Evolutionary conservation across 202 grass and related monocot genomes (phyloP), one percentile per base, ranked within the genome.

Genomic region (Brachypodium distachyon): DNA sequence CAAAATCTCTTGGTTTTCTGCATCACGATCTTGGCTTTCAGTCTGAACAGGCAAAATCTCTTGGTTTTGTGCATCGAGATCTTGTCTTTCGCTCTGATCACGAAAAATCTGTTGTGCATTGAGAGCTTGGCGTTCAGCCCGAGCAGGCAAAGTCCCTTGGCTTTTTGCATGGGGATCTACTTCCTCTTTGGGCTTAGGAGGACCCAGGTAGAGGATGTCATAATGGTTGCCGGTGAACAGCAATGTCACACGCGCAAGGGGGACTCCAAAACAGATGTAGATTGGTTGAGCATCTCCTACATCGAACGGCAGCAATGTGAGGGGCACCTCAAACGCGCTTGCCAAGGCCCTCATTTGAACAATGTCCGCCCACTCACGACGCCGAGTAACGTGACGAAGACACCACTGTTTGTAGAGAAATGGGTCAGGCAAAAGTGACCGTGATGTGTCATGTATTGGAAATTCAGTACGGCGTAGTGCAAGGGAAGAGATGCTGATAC

Each of bases 151-250:
- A n/a, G n/a, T n/a, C n/a, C n/a, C n/a, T n/a, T n/a, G n/a, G n/a
- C n/a, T n/a, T n/a, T n/a, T n/a, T n/a, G n/a, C n/a, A n/a, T n/a
- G n/a, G n/a, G n/a, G n/a, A n/a, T n/a, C n/a, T n/a, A n/a, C n/a
- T n/a, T n/a, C n/a, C n/a, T n/a, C n/a, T n/a, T n/a, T n/a, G n/a
- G n/a, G n/a, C n/a, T n/a, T n/a, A n/a, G n/a, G n/a, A n/a, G n/a
- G n/a, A n/a, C n/a, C n/a, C n/a, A 54, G 75, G 17, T 84, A 84
- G 74, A 79, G 4, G 57, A 84, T 73, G 74, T 85, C 58, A 21
- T 73, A 85, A 29, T 85, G 83, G 40, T 4, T 2, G 46, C 29
- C 10, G 22, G 29, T 10, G 74, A 9, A 46, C 16, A 78, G 57
- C 67, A 85, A 49, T 3, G 42, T 77, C 73, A 83, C 80, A 25